These are phyloP conservation scores for Globisporangium cylindrosporum DNA, from an alignment of 352 stramenopile genomes.

Conservation along the genomic window DNA sequence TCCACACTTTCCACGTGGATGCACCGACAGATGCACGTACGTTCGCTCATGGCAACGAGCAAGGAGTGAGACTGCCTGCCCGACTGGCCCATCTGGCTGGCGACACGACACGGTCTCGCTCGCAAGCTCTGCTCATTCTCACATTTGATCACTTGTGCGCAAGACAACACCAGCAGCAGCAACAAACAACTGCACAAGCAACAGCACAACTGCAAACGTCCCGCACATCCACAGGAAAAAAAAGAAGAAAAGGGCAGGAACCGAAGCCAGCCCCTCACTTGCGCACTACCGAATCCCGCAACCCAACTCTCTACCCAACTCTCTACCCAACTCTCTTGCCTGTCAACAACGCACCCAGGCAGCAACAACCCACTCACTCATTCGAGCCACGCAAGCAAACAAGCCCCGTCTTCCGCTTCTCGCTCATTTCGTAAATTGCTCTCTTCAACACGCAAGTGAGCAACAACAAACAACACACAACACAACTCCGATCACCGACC, in stretches of 20 bases:
- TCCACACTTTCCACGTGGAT: conserved; percentile 5
- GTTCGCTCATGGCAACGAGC: conserved; percentile 3
- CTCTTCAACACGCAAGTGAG: conserved; percentile 9
- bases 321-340: background rate
- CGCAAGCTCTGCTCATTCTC: conserved; percentile 9
- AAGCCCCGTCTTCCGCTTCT: conserved; percentile 11
- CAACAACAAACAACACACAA: background rate
- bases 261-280: conserved; percentile 4
- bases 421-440: conserved; percentile 26
- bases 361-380: background rate
- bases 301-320: background rate
- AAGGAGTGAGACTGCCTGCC: background rate
- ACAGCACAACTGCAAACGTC: background rate
- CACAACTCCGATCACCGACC: background rate
- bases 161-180: conserved; percentile 2
- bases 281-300: background rate
- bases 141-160: conserved; percentile 15
- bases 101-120: background rate
- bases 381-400: background rate
- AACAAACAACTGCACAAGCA: conserved; percentile 2
- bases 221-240: background rate
- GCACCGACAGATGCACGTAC: conserved; percentile 1
- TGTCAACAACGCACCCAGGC: background rate
- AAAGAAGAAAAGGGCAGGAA: conserved; percentile 13
- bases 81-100: conserved; percentile 13